These are phyloP conservation scores for Trametes coccinea DNA, from an alignment of 768 basidiomycete genomes.

Conservation along the genomic window DNA sequence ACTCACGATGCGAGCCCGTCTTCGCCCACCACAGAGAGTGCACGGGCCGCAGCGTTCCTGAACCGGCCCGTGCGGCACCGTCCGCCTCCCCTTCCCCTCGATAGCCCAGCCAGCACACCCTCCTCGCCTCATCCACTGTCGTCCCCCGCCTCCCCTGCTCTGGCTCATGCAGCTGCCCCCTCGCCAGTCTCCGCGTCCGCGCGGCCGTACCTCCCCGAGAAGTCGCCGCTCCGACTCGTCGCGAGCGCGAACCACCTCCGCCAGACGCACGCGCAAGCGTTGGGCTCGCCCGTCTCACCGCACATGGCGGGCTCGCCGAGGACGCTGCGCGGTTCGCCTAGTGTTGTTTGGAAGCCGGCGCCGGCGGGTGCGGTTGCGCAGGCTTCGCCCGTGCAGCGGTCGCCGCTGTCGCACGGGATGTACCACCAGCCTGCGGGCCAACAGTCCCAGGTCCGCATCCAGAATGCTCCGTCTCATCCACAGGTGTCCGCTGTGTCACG, in stretches of 20 bases:
- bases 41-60: slow-evolving; percentile 16
- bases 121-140: not conserved
- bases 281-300: not conserved
- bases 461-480: not conserved
- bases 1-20: not conserved
- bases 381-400: slow-evolving; percentile 2
- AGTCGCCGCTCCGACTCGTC: slow-evolving; percentile 12
- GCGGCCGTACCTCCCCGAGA: slow-evolving; percentile 16
- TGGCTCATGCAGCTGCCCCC: not conserved
- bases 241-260: slow-evolving; percentile 5
- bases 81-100: not conserved
- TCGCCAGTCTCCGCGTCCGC: not conserved
- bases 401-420: slow-evolving; percentile 3
- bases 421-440: not conserved
- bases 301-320: not conserved
- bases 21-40: slow-evolving; percentile 1
- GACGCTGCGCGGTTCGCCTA: slow-evolving; percentile 12
- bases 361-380: not conserved
- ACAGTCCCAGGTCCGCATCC: too few species aligned
- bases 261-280: not conserved
- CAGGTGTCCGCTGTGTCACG: not conserved
- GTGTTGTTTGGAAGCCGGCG: slow-evolving; percentile 18
- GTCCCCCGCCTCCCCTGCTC: not conserved
- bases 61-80: slow-evolving; percentile 21
- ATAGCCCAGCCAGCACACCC: slow-evolving; percentile 9